Percentiles rank a stretch among this genome's conserved stretches.
Evolutionary conservation across 495 filamentous ascomycete species (phyloP).

Genomic region (Aspergillus sclerotioniger): DNA sequence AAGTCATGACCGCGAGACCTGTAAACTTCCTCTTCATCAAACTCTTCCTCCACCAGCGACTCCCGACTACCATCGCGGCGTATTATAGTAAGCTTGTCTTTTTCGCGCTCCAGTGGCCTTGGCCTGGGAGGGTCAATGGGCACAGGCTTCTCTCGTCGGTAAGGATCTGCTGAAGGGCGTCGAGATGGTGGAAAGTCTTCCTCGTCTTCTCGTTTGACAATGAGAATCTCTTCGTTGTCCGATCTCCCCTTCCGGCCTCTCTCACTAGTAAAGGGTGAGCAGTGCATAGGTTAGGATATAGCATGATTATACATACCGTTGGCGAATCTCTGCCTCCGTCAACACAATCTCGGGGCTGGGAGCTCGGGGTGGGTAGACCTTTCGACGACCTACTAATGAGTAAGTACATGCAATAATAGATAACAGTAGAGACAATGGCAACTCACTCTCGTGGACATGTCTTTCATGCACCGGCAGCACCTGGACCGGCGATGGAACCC

Average conservation of each 20-base stretch:
- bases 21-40: slow-evolving; percentile 19
- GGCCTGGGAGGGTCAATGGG: slow-evolving; percentile 8
- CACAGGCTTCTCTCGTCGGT: slow-evolving; percentile 15
- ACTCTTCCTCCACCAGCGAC: slow-evolving; percentile 13
- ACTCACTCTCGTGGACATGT: slow-evolving; percentile 1
- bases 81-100: slow-evolving; percentile 10
- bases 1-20: neutral
- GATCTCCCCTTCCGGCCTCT: slow-evolving; percentile 7
- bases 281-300: neutral
- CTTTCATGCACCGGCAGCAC: slow-evolving; percentile 7
- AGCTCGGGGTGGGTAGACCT: slow-evolving; percentile 17
- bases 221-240: slow-evolving; percentile 12
- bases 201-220: slow-evolving; percentile 11
- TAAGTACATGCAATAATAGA: neutral
- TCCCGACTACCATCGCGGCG: neutral
- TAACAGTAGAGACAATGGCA: neutral
- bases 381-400: neutral
- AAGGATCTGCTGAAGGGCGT: slow-evolving; percentile 9
- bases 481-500: slow-evolving; percentile 9
- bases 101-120: slow-evolving; percentile 9
- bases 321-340: slow-evolving; percentile 14
- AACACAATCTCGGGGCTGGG: slow-evolving; percentile 16
- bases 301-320: slow-evolving; percentile 7
- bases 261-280: slow-evolving; percentile 3
- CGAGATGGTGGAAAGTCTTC: slow-evolving; percentile 1